These are phyloP conservation scores for Cyclospora cayetanensis DNA, from an alignment of 169 alveolate genomes.

Conservation along the genomic window DNA sequence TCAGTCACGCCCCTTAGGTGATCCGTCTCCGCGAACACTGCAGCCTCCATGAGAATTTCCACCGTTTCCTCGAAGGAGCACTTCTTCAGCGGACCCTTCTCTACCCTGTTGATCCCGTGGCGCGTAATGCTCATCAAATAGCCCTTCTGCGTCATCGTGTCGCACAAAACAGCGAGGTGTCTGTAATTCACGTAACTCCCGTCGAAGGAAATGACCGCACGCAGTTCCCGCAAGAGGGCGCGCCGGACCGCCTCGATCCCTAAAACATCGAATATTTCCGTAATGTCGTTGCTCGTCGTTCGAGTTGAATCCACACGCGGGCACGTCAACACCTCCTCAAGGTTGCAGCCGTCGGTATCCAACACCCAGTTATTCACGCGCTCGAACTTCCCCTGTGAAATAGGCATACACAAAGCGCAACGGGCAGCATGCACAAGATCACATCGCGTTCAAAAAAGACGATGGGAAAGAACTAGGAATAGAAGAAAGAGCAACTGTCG, in stretches of 20 bases:
- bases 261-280: constrained; percentile 90
- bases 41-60: constrained; percentile 99
- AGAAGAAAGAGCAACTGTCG: background rate
- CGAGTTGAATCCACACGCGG: constrained; percentile 93
- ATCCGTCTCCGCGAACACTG: constrained; percentile 96
- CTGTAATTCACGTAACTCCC: constrained; percentile 97
- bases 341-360: constrained; percentile 99
- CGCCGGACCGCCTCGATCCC: constrained; percentile 99
- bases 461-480: background rate
- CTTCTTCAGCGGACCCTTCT: constrained; percentile 97
- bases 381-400: constrained; percentile 84
- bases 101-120: constrained; percentile 99
- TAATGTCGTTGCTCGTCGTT: constrained; percentile 97
- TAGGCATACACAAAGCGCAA: background rate
- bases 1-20: constrained; percentile 94
- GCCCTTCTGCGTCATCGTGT: constrained; percentile 99
- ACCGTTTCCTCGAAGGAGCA: constrained; percentile 99
- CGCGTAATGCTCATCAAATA: constrained; percentile 98
- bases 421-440: background rate
- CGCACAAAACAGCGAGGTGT: constrained; percentile 98
- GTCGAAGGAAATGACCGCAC: constrained; percentile 86
- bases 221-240: constrained; percentile 95
- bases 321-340: constrained; percentile 92
- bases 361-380: constrained; percentile 96
- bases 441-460: background rate